Evolutionary conservation across 2,329 filamentous ascomycete species (phyloP).

Genomic region (Trichophyton simii): DNA sequence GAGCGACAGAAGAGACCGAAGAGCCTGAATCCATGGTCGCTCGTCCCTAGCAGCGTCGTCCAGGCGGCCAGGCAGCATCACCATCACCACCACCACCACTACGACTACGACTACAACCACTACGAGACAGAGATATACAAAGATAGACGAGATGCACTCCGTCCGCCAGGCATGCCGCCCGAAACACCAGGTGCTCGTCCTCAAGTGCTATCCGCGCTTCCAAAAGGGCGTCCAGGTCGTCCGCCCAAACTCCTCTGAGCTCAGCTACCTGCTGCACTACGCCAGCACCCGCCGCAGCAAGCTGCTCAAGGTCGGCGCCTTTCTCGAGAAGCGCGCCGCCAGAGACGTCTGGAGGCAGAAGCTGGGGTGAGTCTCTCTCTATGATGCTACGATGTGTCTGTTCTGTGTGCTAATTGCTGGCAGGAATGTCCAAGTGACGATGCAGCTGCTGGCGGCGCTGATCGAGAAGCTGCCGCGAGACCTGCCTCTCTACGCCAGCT

Average conservation of each 20-base stretch:
- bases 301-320: slow-evolving; percentile 88
- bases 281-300: slow-evolving; percentile 88
- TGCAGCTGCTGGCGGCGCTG: slow-evolving; percentile 80
- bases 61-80: too few relatives aligned
- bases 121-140: background rate
- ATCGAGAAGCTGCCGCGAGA: slow-evolving; percentile 90
- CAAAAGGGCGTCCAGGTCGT: slow-evolving; percentile 86
- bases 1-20: too few relatives aligned
- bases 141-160: slow-evolving; percentile 36
- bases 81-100: too few relatives aligned
- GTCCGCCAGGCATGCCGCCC: slow-evolving; percentile 58
- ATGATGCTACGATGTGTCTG: background rate
- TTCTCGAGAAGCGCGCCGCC: slow-evolving; percentile 86
- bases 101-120: background rate
- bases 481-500: slow-evolving; percentile 73
- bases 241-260: slow-evolving; percentile 90
- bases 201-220: slow-evolving; percentile 91
- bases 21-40: too few relatives aligned
- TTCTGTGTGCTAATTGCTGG: slow-evolving; percentile 4
- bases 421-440: slow-evolving; percentile 85
- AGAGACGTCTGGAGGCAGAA: slow-evolving; percentile 81
- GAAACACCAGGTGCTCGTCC: slow-evolving; percentile 89
- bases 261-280: slow-evolving; percentile 95
- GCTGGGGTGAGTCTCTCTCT: slow-evolving; percentile 55
- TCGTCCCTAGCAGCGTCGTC: too few relatives aligned